A percentile compares a stretch with the other conserved stretches of the same genome.
These are phyloP conservation scores for Candida parachauliodes DNA, from an alignment of 805 yeast genomes.

Conservation along the genomic window DNA sequence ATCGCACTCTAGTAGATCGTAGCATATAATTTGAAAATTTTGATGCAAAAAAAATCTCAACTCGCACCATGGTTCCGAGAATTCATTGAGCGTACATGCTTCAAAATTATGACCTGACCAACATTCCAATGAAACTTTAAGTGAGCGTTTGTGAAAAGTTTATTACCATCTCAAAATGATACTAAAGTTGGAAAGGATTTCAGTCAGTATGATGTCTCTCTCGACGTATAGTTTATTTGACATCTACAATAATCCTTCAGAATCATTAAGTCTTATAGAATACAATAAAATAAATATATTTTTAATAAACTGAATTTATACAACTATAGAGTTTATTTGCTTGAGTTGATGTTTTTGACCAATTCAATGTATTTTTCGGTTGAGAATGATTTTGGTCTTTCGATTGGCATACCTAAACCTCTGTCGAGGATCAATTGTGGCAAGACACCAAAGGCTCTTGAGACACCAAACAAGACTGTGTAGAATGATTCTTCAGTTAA, in stretches of 20 bases:
- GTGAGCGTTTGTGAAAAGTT: too few species aligned
- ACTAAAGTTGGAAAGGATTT: too few species aligned
- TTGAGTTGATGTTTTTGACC: conserved; percentile 44
- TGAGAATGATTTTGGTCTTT: conserved; percentile 86
- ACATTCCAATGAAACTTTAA: too few species aligned
- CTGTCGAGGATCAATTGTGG: conserved; percentile 80
- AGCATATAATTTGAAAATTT: conserved; percentile 3
- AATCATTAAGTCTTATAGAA: neutral
- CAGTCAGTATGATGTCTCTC: too few species aligned
- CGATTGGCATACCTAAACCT: conserved; percentile 72
- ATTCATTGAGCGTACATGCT: too few species aligned
- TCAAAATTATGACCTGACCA: too few species aligned
- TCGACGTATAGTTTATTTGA: too few species aligned
- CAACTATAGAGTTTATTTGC: neutral
- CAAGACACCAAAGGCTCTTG: conserved; percentile 76
- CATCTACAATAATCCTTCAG: too few species aligned
- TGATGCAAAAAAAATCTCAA: too few species aligned
- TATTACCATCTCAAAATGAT: too few species aligned
- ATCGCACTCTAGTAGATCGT: conserved; percentile 7
- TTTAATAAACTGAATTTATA: neutral
- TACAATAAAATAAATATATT: neutral
- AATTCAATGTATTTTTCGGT: conserved; percentile 88
- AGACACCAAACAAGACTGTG: conserved; percentile 80
- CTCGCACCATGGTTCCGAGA: too few species aligned
- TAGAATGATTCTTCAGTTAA: conserved; percentile 68